Evolutionary conservation across 75 land plant genomes (phyloP), one percentile per base, ranked within the genome.

Genomic region (Pinus taeda): DNA sequence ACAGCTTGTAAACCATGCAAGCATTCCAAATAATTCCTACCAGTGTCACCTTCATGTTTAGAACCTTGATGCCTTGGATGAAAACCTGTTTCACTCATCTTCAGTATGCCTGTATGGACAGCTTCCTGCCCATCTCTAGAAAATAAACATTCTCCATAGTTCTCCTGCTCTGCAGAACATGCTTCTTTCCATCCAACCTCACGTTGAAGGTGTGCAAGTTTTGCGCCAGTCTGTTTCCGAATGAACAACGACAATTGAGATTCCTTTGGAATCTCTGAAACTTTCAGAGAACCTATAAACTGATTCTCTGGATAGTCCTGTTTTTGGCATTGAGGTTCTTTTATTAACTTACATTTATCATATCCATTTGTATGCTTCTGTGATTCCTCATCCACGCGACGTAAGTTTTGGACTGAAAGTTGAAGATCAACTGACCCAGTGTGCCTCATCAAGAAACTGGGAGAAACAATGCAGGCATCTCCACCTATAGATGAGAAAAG

Each of bases 381-480:
- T 36, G 59, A 62, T 21, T 71, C 17, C 55, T 70, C 57, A n/a
- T 1, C 18, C 9, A n/a, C n/a, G 42, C n/a, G 18, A 69, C 49
- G 3, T 53, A 42, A 69, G 22, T 69, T 42, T 69, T 69, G 71
- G 71, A 39, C 39, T n/a, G 71, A 69, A 42, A 3, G 53, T 36
- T 69, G 59, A 26, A 57, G 73, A 24, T 65, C 71, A 45, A 36
- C 42, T 36, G 60, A 59, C 58, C 37, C 57, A 39, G 57, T 22
- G 26, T 58, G 56, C 59, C 58, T 11, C 58, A 78, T 15, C 22
- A 78, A 64, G 42, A 33, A 58, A 21, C 61, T 57, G 45, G 59
- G 75, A 20, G 83, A 85, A 59, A 76, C 72, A n/a, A 88, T 82
- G 71, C 93, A 90, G 21, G 93, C 90, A 78, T 90, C 89, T 61